Percentiles rank a stretch among this genome's conserved stretches.
Evolutionary conservation across 345 rosid species (phyloP).

Genomic region (Eucalyptus urophylla): DNA sequence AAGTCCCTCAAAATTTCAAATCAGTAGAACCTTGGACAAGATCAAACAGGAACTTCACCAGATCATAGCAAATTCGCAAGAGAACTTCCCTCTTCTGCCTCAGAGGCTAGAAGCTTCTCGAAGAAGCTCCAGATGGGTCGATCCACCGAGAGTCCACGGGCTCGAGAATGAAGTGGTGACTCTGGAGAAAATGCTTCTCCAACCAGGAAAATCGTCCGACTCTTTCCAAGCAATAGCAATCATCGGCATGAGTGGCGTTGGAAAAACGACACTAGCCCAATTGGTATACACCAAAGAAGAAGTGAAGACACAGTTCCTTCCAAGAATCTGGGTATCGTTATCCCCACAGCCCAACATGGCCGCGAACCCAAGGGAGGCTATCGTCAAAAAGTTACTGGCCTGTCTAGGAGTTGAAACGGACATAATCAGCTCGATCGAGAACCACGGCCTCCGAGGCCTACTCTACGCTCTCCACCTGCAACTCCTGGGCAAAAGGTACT

Average conservation of each 20-base stretch:
- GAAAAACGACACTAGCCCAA: neutral
- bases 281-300: neutral
- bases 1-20: neutral
- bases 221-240: slow-evolving; percentile 1
- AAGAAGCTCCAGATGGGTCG: neutral
- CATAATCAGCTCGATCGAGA: neutral
- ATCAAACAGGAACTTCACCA: neutral
- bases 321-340: neutral
- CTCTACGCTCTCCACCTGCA: neutral
- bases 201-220: neutral
- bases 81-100: neutral
- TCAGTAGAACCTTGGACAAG: neutral
- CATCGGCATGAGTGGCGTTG: neutral
- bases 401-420: neutral
- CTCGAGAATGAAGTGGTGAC: neutral
- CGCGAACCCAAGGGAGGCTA: neutral
- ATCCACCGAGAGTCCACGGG: neutral
- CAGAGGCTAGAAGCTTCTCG: neutral
- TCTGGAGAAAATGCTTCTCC: neutral
- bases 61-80: neutral
- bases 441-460: neutral
- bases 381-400: neutral
- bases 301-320: neutral
- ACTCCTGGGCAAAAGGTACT: slow-evolving; percentile 4
- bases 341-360: neutral